These are phyloP conservation scores for Paramarasmius palmivorus DNA, from an alignment of 1,284 basidiomycete species.

Conservation along the genomic window DNA sequence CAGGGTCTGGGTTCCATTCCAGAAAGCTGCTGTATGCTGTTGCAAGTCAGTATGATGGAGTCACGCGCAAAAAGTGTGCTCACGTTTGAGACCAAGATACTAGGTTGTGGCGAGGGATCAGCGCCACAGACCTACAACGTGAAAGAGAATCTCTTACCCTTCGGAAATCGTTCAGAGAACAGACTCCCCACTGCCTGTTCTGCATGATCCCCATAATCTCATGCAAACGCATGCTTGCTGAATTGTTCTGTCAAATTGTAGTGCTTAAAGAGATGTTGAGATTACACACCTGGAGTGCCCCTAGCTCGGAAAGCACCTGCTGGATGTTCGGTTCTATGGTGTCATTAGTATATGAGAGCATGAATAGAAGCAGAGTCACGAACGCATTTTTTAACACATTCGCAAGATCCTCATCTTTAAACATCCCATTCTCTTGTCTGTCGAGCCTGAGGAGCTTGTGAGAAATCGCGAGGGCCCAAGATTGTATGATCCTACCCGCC, in stretches of 20 bases:
- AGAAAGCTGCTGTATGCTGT: constrained; percentile 63
- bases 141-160: constrained; percentile 38
- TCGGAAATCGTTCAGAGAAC: constrained; percentile 72
- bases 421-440: constrained; percentile 62
- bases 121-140: background rate
- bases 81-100: constrained; percentile 77
- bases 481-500: constrained; percentile 44
- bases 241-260: background rate
- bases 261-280: background rate
- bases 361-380: constrained; percentile 26
- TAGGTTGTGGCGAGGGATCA: constrained; percentile 24
- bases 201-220: constrained; percentile 85
- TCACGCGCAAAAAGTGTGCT: constrained; percentile 20
- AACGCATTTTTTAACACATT: constrained; percentile 67
- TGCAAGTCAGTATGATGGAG: constrained; percentile 6
- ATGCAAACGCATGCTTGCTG: constrained; percentile 66
- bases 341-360: background rate
- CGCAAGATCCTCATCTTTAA: constrained; percentile 75
- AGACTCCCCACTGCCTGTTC: constrained; percentile 75
- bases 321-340: constrained; percentile 63
- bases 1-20: constrained; percentile 82
- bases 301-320: constrained; percentile 81
- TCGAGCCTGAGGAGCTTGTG: constrained; percentile 42
- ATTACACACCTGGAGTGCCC: constrained; percentile 57
- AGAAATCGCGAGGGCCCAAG: background rate